Evolutionary conservation across 164 flowering plant genomes (phyloP).

Genomic region (Vitis labrusca): DNA sequence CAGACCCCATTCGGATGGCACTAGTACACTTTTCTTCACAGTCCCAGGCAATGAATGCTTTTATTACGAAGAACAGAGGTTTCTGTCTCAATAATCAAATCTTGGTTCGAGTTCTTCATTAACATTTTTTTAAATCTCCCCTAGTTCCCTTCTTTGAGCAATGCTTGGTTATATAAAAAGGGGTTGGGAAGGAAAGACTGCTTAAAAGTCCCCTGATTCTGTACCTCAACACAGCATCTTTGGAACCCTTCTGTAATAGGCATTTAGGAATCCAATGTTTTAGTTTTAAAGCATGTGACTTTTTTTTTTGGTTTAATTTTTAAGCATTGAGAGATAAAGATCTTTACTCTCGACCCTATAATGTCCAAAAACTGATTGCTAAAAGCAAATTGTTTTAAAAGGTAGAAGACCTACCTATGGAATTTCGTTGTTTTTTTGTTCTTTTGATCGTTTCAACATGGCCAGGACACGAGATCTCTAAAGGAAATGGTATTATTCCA

Average conservation of each 20-base stretch:
- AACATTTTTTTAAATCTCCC: slow-evolving; percentile 7
- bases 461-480: too few relatives aligned
- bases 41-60: slow-evolving; percentile 57
- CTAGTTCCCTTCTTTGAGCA: neutral
- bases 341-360: neutral
- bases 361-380: too few relatives aligned
- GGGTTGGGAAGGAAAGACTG: neutral
- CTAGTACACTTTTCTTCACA: slow-evolving; percentile 59
- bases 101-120: slow-evolving; percentile 60
- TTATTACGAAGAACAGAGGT: slow-evolving; percentile 49
- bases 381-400: too few relatives aligned
- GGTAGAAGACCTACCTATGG: too few relatives aligned
- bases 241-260: neutral
- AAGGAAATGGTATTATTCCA: too few relatives aligned
- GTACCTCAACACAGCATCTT: neutral
- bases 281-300: neutral
- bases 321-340: too few relatives aligned
- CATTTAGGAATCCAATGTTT: neutral
- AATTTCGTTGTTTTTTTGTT: too few relatives aligned
- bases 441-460: too few relatives aligned
- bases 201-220: neutral
- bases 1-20: slow-evolving; percentile 40
- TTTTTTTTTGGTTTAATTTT: too few relatives aligned
- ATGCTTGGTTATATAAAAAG: neutral
- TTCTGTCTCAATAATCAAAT: slow-evolving; percentile 67